Evolutionary conservation across 2,329 filamentous ascomycete genomes (phyloP).

Genomic region (Alternaria brassicae): DNA sequence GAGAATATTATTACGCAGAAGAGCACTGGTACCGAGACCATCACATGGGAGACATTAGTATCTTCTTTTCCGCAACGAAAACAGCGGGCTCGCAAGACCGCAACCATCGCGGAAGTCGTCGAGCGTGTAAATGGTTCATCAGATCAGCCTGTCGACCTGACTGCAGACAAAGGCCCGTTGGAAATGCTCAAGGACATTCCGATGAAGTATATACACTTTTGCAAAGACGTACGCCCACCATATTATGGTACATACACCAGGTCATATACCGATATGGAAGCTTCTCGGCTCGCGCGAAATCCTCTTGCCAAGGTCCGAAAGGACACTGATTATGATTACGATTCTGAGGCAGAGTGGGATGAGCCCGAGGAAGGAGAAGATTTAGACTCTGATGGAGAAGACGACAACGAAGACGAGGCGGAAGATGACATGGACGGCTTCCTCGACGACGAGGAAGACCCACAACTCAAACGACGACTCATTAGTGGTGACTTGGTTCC

Average conservation of each 20-base stretch:
- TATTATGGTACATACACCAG: conserved; percentile 78
- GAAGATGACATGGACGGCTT: conserved; percentile 90
- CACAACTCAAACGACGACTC: conserved; percentile 63
- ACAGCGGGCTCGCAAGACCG: conserved; percentile 26
- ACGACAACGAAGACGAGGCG: conserved; percentile 73
- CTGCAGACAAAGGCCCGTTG: conserved; percentile 47
- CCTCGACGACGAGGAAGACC: conserved; percentile 79
- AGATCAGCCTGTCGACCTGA: conserved; percentile 54
- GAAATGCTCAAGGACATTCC: conserved; percentile 63
- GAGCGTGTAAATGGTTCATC: conserved; percentile 55
- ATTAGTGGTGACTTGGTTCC: conserved; percentile 75
- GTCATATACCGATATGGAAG: conserved; percentile 56
- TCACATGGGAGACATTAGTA: conserved; percentile 28
- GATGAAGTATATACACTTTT: conserved; percentile 68
- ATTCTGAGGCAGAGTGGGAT: conserved; percentile 85
- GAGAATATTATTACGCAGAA: conserved; percentile 33
- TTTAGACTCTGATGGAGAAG: conserved; percentile 68
- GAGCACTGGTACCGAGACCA: conserved; percentile 20
- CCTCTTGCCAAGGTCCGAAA: conserved; percentile 63
- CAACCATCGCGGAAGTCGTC: conserved; percentile 48
- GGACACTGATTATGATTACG: conserved; percentile 79
- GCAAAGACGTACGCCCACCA: conserved; percentile 68
- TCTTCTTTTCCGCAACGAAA: conserved; percentile 21
- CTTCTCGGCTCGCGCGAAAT: conserved; percentile 60
- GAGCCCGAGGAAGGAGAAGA: conserved; percentile 77